Conservation (phyloP, 2,329 filamentous ascomycete genomes). For the Fusarium secorum region DNA sequence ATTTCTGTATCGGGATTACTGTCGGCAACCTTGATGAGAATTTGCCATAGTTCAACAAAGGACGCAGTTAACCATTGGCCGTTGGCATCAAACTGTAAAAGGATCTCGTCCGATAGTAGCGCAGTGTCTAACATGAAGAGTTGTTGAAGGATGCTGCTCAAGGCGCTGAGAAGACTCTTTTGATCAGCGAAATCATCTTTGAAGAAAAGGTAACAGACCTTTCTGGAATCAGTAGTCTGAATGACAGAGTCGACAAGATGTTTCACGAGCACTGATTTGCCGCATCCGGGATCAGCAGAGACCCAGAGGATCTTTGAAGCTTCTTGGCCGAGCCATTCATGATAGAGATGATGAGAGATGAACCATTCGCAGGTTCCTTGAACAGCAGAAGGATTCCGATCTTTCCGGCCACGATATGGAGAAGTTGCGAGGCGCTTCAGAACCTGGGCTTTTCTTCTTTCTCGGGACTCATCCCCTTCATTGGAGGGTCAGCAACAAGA, state of each 20-base stretch:
- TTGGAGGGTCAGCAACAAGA: neutral
- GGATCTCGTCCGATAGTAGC: neutral
- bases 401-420: neutral
- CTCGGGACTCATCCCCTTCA: neutral
- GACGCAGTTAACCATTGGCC: neutral
- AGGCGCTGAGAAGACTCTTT: neutral
- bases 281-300: neutral
- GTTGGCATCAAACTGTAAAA: neutral
- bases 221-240: accelerated
- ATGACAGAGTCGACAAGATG: neutral
- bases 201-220: neutral
- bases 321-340: neutral
- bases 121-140: neutral
- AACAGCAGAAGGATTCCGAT: neutral
- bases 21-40: neutral
- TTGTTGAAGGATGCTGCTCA: neutral
- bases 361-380: neutral
- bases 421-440: neutral
- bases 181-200: neutral
- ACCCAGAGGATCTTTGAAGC: neutral
- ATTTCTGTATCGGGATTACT: neutral
- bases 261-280: neutral
- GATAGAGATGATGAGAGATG: neutral
- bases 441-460: neutral
- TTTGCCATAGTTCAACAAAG: neutral